Percentiles rank a stretch among this genome's conserved stretches.
Conservation (phyloP, 75 land plant genomes). For the Pinus albicaulis region DNA sequence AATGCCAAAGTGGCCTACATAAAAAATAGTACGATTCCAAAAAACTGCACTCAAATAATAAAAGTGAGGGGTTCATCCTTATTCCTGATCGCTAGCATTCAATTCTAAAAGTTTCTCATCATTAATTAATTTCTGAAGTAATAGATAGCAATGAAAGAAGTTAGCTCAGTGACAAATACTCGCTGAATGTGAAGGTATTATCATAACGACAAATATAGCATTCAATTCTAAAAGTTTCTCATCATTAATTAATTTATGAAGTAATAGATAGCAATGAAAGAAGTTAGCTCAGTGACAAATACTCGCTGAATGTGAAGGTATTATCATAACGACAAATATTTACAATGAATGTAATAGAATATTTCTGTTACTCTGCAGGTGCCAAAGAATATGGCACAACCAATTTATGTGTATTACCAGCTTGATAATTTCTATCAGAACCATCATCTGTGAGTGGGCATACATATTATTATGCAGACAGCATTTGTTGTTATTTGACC, state of each 20-base stretch:
- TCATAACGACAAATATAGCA: not conserved
- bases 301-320: not conserved
- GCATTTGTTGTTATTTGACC: not conserved
- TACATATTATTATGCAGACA: not conserved
- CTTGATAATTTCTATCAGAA: too few species aligned
- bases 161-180: not conserved
- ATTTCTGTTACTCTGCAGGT: not conserved
- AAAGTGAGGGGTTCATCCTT: conserved; percentile 18
- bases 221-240: not conserved
- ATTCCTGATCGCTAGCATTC: not conserved
- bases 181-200: not conserved
- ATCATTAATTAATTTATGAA: not conserved
- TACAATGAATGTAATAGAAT: not conserved
- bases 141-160: not conserved
- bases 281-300: not conserved
- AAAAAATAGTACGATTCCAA: conserved; percentile 6
- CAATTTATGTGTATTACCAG: too few species aligned
- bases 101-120: not conserved
- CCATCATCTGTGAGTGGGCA: too few species aligned
- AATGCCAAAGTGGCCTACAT: conserved; percentile 39
- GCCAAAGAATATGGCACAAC: too few species aligned
- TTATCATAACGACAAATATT: not conserved
- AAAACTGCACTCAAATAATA: conserved; percentile 33
- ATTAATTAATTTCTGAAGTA: not conserved
- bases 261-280: not conserved